These are phyloP conservation scores for Trichocladium uniseriatum DNA, from an alignment of 495 filamentous ascomycete genomes.

Conservation along the genomic window DNA sequence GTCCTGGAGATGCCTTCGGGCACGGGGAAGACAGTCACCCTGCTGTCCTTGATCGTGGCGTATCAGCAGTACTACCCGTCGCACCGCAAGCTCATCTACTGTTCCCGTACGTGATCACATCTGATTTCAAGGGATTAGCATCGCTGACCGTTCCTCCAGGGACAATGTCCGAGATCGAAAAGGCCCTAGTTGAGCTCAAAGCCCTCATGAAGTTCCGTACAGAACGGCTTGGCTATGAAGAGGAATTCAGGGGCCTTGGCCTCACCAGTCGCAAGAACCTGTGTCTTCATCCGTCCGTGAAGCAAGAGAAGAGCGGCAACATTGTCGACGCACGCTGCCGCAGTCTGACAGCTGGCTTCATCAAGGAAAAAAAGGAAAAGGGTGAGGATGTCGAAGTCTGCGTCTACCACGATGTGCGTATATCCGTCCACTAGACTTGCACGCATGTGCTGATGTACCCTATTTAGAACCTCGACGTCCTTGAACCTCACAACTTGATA, in stretches of 20 bases:
- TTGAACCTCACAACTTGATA: conserved; percentile 89
- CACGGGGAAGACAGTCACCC: conserved; percentile 95
- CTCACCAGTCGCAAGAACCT: conserved; percentile 95
- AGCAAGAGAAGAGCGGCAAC: conserved; percentile 85
- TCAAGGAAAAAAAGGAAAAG: conserved; percentile 90
- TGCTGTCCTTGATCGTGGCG: conserved; percentile 90
- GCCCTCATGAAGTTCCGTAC: conserved; percentile 88
- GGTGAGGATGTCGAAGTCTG: conserved; percentile 92
- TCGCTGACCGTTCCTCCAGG: conserved; percentile 20
- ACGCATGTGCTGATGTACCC: conserved; percentile 2
- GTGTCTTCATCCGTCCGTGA: conserved; percentile 91
- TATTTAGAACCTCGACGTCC: conserved; percentile 73
- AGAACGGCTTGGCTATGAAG: conserved; percentile 73
- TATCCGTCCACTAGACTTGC: background rate
- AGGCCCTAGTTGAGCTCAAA: conserved; percentile 86
- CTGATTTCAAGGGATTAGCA: background rate
- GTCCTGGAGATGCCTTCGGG: conserved; percentile 99
- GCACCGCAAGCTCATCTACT: conserved; percentile 94
- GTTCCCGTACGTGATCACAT: conserved; percentile 60
- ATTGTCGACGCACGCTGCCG: conserved; percentile 92
- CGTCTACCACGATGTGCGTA: conserved; percentile 82
- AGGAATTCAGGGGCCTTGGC: conserved; percentile 88
- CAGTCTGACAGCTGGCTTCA: conserved; percentile 91
- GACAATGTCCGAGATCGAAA: conserved; percentile 93
- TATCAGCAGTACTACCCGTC: conserved; percentile 89